These are phyloP conservation scores for Coleophoma eucalyptorum DNA, from an alignment of 2,329 filamentous ascomycete species.

Conservation along the genomic window DNA sequence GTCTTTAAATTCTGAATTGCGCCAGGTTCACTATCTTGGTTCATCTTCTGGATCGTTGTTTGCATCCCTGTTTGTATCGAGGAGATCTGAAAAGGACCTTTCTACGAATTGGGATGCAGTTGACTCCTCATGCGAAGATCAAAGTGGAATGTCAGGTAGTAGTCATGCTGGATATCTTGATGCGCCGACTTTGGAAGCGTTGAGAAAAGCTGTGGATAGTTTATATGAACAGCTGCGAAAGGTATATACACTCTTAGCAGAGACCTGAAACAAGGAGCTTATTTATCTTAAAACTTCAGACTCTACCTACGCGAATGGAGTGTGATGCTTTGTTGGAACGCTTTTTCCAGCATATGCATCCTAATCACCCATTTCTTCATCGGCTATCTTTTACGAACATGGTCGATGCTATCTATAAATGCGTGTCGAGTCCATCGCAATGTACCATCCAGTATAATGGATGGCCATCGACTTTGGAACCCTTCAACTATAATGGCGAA, in stretches of 20 bases:
- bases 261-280: too few species aligned
- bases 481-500: conserved; percentile 24
- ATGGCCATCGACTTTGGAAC: conserved; percentile 16
- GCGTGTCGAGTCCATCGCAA: conserved; percentile 10
- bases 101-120: too few species aligned
- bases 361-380: conserved; percentile 27
- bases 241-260: neutral
- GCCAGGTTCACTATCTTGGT: conserved; percentile 33
- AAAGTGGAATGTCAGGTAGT: neutral
- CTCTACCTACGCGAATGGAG: conserved; percentile 22
- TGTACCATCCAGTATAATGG: conserved; percentile 19
- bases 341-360: conserved; percentile 26
- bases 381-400: conserved; percentile 21
- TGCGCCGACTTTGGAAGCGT: conserved; percentile 10
- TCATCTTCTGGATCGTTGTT: conserved; percentile 33
- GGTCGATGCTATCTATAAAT: conserved; percentile 22
- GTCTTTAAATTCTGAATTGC: conserved; percentile 32
- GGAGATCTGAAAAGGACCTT: neutral
- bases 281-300: conserved; percentile 7
- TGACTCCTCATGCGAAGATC: too few species aligned
- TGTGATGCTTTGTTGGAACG: conserved; percentile 17
- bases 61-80: conserved; percentile 11
- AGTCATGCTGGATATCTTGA: neutral
- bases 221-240: conserved; percentile 5
- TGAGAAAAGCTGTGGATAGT: neutral